These are phyloP conservation scores for Paralagenidium karlingii DNA, from an alignment of 352 stramenopile genomes.

Conservation along the genomic window DNA sequence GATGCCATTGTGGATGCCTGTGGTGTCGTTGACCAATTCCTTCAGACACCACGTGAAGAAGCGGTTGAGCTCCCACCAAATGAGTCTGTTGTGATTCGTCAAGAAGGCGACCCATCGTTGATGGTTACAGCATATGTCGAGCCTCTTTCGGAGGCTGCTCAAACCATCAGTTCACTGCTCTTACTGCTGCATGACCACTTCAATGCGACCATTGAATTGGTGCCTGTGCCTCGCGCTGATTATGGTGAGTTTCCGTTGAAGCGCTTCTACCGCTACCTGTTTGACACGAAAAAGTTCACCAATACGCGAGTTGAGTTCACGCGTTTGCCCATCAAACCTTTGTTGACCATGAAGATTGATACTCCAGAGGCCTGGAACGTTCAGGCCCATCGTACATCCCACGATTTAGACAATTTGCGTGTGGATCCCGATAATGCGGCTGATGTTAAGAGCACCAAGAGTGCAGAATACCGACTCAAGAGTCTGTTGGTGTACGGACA, in stretches of 20 bases:
- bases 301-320: slow-evolving; percentile 33
- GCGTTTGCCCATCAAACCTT: slow-evolving; percentile 68
- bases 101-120: slow-evolving; percentile 36
- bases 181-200: slow-evolving; percentile 61
- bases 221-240: slow-evolving; percentile 48
- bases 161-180: slow-evolving; percentile 82
- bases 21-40: slow-evolving; percentile 65
- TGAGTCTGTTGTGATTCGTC: slow-evolving; percentile 17
- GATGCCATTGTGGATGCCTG: slow-evolving; percentile 65
- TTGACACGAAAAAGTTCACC: slow-evolving; percentile 36
- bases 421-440: slow-evolving; percentile 41
- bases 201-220: slow-evolving; percentile 52
- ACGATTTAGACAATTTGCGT: slow-evolving; percentile 90
- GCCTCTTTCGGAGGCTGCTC: slow-evolving; percentile 79
- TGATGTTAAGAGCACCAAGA: slow-evolving; percentile 46
- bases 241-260: slow-evolving; percentile 83
- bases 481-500: slow-evolving; percentile 85
- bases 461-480: slow-evolving; percentile 77
- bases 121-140: slow-evolving; percentile 79
- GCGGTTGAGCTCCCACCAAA: slow-evolving; percentile 15
- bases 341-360: slow-evolving; percentile 90
- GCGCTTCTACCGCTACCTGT: slow-evolving; percentile 89
- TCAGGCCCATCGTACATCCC: slow-evolving; percentile 42
- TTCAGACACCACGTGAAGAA: slow-evolving; percentile 23
- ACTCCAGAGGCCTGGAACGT: slow-evolving; percentile 90